phyloP scores from a whole-genome alignment of 2,329 filamentous ascomycete genomes.

The Aspergillus ruber region DNA sequence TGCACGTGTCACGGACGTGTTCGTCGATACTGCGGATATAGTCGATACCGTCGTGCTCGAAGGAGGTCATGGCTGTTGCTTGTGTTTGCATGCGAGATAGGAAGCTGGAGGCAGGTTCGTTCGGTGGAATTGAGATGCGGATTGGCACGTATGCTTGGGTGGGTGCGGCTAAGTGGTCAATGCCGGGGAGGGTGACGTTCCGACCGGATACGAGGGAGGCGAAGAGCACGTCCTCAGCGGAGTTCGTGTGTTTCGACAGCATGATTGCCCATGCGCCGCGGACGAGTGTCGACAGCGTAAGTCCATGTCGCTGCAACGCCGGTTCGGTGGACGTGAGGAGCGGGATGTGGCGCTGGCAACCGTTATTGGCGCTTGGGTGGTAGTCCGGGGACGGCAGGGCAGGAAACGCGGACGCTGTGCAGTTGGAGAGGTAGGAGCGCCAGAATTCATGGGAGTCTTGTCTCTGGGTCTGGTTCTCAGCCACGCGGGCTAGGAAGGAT shows the following conservation, averaged over 20 bases:
- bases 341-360: not conserved
- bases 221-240: not conserved
- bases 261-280: not conserved
- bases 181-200: not conserved
- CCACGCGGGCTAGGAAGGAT: too few species aligned
- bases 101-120: not conserved
- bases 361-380: not conserved
- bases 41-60: not conserved
- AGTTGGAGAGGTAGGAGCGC: too few species aligned
- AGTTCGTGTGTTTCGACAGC: not conserved
- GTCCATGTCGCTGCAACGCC: not conserved
- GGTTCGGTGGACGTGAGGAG: not conserved
- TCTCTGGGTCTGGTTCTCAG: too few species aligned
- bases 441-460: too few species aligned
- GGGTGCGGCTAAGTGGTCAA: not conserved
- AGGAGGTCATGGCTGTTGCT: not conserved
- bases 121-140: not conserved
- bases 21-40: not conserved
- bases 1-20: not conserved
- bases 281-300: not conserved
- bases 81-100: not conserved
- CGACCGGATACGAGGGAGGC: not conserved
- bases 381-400: not conserved
- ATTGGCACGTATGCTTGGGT: not conserved
- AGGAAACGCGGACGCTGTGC: too few species aligned